These are phyloP conservation scores for Kwoniella dejecticola DNA, from an alignment of 768 basidiomycete genomes.

Conservation along the genomic window DNA sequence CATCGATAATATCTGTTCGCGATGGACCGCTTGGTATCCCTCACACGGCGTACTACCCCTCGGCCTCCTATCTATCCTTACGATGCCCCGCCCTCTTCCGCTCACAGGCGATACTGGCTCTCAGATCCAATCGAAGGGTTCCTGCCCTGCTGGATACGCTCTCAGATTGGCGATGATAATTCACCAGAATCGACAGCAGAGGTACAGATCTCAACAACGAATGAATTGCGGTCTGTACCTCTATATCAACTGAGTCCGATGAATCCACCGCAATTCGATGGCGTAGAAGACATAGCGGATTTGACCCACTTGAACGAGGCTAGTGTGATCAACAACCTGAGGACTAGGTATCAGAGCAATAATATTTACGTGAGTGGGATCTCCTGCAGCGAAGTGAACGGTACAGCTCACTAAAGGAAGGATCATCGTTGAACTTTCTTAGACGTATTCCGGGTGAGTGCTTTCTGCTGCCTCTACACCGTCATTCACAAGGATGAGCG, in stretches of 20 bases:
- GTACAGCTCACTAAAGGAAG: background rate
- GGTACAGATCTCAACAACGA: conserved; percentile 78
- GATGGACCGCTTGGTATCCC: conserved; percentile 13
- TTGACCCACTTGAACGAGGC: conserved; percentile 97
- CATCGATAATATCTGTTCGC: background rate
- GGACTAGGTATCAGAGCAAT: conserved; percentile 81
- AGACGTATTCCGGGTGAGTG: conserved; percentile 48
- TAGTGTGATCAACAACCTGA: conserved; percentile 96
- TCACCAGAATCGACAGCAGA: conserved; percentile 61
- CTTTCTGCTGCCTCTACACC: background rate
- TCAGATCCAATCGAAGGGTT: conserved; percentile 91
- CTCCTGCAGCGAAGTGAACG: background rate
- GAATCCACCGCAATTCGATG: conserved; percentile 98
- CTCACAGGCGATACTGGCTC: conserved; percentile 77
- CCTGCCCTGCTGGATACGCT: conserved; percentile 88
- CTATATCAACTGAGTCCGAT: conserved; percentile 86
- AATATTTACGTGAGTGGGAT: conserved; percentile 44
- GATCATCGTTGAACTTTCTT: conserved; percentile 2
- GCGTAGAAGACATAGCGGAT: conserved; percentile 96
- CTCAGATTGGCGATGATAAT: conserved; percentile 65
- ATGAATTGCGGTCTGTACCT: conserved; percentile 73
- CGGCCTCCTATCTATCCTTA: conserved; percentile 6
- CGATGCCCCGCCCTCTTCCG: conserved; percentile 15
- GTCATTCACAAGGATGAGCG: background rate
- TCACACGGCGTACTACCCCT: conserved; percentile 10